Evolutionary conservation across 164 flowering plant species (phyloP).

Genomic region (Chimonanthus salicifolius): DNA sequence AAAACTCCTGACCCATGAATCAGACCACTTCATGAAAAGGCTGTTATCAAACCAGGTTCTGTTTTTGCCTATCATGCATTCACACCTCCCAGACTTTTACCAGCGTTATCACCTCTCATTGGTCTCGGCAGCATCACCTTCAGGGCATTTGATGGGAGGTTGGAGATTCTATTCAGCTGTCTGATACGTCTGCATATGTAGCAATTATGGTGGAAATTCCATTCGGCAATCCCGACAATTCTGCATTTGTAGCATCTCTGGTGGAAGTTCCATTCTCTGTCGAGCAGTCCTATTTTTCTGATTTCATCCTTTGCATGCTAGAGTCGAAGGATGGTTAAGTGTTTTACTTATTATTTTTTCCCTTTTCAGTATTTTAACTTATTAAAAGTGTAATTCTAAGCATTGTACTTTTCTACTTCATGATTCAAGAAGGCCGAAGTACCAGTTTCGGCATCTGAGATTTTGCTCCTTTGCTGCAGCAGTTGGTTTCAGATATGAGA

Average conservation of each 20-base stretch:
- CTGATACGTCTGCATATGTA: neutral
- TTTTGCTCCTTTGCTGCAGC: neutral
- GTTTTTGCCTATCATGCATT: neutral
- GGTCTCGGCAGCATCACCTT: neutral
- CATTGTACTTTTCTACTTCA: neutral
- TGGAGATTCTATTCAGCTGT: neutral
- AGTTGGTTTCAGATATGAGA: neutral
- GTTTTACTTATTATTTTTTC: neutral
- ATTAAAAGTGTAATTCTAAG: neutral
- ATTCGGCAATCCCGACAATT: no score
- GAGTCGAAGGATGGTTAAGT: neutral
- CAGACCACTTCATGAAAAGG: neutral
- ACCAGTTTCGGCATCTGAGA: neutral
- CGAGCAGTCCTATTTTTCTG: no score
- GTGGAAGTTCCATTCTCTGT: neutral
- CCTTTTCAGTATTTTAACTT: neutral
- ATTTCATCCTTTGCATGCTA: neutral
- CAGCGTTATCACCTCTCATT: neutral
- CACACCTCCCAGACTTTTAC: neutral
- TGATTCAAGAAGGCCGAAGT: neutral
- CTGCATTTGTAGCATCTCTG: neutral
- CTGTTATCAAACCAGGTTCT: neutral
- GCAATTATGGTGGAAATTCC: neutral
- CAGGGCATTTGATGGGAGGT: neutral
- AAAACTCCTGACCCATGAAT: conserved; percentile 5